Evolutionary conservation across 768 basidiomycete genomes (phyloP).

Genomic region (Amanita subjunquillea): DNA sequence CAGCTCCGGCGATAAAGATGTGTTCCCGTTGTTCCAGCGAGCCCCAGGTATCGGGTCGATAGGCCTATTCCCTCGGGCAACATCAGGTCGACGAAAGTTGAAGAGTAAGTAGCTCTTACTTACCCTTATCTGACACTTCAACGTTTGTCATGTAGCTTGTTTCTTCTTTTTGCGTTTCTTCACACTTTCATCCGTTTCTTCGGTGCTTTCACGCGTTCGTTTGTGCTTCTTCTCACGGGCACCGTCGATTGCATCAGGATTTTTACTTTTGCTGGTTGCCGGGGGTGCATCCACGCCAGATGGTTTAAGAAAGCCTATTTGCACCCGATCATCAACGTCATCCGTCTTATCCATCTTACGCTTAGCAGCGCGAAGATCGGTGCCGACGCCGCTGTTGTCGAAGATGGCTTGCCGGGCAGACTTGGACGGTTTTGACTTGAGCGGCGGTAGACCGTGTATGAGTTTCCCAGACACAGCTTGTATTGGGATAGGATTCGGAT

Average conservation of each 20-base stretch:
- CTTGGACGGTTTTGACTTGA: slow-evolving; percentile 18
- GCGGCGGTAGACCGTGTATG: slow-evolving; percentile 13
- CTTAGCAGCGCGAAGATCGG: slow-evolving; percentile 28
- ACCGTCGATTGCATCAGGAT: slow-evolving; percentile 13
- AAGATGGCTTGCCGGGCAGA: slow-evolving; percentile 36
- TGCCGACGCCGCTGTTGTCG: slow-evolving; percentile 36
- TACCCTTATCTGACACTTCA: not conserved
- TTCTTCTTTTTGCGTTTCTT: slow-evolving; percentile 28
- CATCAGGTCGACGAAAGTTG: too few species aligned
- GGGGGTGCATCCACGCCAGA: slow-evolving; percentile 44
- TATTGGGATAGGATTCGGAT: slow-evolving; percentile 10
- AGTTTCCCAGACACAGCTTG: slow-evolving; percentile 12
- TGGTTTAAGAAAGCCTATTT: slow-evolving; percentile 38
- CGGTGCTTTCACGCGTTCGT: slow-evolving; percentile 16
- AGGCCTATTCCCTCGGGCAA: too few species aligned
- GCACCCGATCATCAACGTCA: not conserved
- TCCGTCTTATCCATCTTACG: slow-evolving; percentile 2
- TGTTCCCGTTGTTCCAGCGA: too few species aligned
- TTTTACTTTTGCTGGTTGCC: slow-evolving; percentile 5
- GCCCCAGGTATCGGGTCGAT: too few species aligned
- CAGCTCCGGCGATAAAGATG: too few species aligned
- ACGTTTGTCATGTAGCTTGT: not conserved
- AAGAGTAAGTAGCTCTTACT: not conserved
- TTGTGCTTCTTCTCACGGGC: slow-evolving; percentile 21
- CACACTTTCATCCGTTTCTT: slow-evolving; percentile 13